phyloP scores from a whole-genome alignment of 176 grass and related monocot genomes.

The Bonia amplexicaulis region DNA sequence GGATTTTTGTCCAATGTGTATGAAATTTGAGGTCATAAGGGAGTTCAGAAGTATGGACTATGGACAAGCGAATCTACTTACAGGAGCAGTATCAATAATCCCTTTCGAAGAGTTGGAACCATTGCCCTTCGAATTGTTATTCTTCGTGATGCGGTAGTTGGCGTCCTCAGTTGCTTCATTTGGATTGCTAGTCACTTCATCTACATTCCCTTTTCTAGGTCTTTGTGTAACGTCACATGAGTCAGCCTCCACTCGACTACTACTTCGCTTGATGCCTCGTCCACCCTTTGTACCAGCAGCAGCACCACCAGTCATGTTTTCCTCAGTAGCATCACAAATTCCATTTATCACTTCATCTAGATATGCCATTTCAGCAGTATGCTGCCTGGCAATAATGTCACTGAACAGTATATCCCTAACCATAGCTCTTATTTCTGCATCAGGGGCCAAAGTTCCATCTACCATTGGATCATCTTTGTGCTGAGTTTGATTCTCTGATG shows the following conservation, averaged over 20 bases:
- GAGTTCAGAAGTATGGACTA: conserved; percentile 3
- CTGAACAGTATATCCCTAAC: conserved; percentile 59
- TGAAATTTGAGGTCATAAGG: background rate
- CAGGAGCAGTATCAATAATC: background rate
- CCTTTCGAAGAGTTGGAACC: background rate
- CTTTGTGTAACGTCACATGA: background rate
- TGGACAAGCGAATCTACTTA: conserved; percentile 29
- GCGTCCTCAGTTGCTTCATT: background rate
- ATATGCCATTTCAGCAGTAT: conserved; percentile 42
- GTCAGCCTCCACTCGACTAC: background rate
- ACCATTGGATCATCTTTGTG: conserved; percentile 11
- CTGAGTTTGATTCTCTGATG: background rate
- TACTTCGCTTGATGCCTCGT: conserved; percentile 14
- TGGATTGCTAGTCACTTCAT: background rate
- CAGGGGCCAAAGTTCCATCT: conserved; percentile 19
- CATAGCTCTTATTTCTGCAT: conserved; percentile 54
- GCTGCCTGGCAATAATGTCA: conserved; percentile 38
- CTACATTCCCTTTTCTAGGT: background rate
- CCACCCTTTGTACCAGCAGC: conserved; percentile 10
- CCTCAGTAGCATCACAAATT: conserved; percentile 20
- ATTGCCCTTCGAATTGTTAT: background rate
- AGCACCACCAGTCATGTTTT: background rate
- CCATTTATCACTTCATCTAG: conserved; percentile 50
- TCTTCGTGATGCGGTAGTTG: background rate
- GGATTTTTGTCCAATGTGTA: conserved; percentile 31